Percentiles rank a stretch among this genome's conserved stretches.
Evolutionary conservation across 2,329 filamentous ascomycete genomes (phyloP).

Genomic region (Fusarium haematococcum): DNA sequence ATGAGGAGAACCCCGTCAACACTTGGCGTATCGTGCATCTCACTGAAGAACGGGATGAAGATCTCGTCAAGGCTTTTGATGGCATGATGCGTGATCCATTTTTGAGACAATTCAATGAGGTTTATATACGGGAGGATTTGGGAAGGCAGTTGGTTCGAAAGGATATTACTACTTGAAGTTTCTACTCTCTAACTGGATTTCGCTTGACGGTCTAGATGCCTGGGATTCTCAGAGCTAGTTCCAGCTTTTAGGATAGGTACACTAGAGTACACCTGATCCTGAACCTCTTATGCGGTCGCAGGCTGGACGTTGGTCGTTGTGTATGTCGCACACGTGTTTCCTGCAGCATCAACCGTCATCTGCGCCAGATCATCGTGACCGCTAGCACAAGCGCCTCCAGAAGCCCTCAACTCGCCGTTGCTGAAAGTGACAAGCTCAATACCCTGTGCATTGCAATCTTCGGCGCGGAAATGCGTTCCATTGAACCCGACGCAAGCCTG

Average conservation of each 20-base stretch:
- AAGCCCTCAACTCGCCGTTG: slow-evolving; percentile 20
- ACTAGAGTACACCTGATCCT: background rate
- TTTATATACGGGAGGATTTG: slow-evolving; percentile 1
- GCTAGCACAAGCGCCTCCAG: slow-evolving; percentile 22
- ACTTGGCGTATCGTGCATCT: slow-evolving; percentile 6
- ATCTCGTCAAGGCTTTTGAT: background rate
- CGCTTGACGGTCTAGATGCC: background rate
- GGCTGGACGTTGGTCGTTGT: slow-evolving; percentile 19
- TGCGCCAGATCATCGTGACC: slow-evolving; percentile 24
- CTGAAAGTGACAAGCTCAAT: slow-evolving; percentile 25
- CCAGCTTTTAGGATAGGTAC: background rate
- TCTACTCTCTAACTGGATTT: background rate
- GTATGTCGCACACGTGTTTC: slow-evolving; percentile 16
- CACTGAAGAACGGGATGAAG: background rate
- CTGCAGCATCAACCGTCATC: slow-evolving; percentile 18
- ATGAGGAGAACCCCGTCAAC: background rate
- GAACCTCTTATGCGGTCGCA: slow-evolving; percentile 1
- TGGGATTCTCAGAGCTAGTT: background rate
- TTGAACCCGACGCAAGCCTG: slow-evolving; percentile 33
- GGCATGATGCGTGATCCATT: background rate
- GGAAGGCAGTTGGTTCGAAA: background rate
- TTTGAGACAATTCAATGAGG: slow-evolving; percentile 7
- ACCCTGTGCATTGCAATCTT: slow-evolving; percentile 19
- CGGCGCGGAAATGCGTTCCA: slow-evolving; percentile 28
- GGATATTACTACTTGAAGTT: background rate